These are phyloP conservation scores for Epichloe gansuensis DNA, from an alignment of 2,329 filamentous ascomycete species.

Conservation along the genomic window DNA sequence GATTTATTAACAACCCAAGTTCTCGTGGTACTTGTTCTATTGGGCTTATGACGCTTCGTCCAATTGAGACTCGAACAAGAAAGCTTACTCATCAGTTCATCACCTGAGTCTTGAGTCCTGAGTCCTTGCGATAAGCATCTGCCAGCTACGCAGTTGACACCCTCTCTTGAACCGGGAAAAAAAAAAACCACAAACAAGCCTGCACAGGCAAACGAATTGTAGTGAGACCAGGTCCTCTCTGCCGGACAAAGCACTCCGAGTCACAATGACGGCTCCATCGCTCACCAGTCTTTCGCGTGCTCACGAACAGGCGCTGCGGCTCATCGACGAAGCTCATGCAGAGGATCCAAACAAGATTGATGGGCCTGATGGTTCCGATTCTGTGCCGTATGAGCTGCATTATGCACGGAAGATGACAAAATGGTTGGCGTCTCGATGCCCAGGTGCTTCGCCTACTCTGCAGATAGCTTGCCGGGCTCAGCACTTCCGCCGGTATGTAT, in stretches of 20 bases:
- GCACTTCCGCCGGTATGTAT: constrained; percentile 54
- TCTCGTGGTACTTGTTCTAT: not conserved
- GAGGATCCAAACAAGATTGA: constrained; percentile 25
- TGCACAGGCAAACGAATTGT: too few relatives aligned
- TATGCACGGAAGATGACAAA: constrained; percentile 69
- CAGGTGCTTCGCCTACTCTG: constrained; percentile 51
- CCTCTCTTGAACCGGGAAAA: not conserved
- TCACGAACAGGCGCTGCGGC: constrained; percentile 41
- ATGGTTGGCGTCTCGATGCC: constrained; percentile 51
- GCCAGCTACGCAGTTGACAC: not conserved
- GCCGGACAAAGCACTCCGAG: too few relatives aligned
- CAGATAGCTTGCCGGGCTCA: constrained; percentile 70
- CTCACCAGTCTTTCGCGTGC: not conserved
- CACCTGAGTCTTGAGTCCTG: too few relatives aligned
- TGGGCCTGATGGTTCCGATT: constrained; percentile 27
- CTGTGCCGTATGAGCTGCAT: constrained; percentile 63
- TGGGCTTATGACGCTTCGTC: not conserved
- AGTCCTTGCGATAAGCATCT: not conserved
- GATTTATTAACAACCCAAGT: not conserved
- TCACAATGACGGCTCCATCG: not conserved
- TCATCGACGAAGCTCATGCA: constrained; percentile 55
- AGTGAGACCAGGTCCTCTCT: too few relatives aligned
- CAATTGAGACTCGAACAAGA: not conserved
- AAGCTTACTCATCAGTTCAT: constrained; percentile 4
- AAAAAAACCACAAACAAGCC: too few relatives aligned